Evolutionary conservation across 192 early-diverging fungal genomes (phyloP), one percentile per base, ranked within the genome.

Genomic region (Jimgerdemannia lactiflua): DNA sequence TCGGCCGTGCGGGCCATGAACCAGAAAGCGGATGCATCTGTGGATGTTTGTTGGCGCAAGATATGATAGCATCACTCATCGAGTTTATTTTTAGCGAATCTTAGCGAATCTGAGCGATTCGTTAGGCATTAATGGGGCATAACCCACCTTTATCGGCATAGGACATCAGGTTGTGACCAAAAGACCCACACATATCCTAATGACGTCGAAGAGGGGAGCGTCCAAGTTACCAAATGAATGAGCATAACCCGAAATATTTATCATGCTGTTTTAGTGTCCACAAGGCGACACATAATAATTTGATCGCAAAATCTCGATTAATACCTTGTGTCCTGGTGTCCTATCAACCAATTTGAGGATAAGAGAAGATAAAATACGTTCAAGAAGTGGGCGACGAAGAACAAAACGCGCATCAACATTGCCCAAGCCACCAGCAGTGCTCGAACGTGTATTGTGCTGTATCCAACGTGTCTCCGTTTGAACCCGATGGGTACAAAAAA

Each of bases 131-230:
- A 29, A 29, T 29, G 29, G 29, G 29, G 0, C 29, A 29, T 29
- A 29, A 71, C 4, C 70, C 78, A 39, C 66, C 75, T 19, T 59
- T 18, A 49, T 70, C 72, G 6, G 69, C 75, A 39, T 59, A 67
- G 18, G 66, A 39, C 81, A 82, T 82, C 4, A 82, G 42, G 39
- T 82, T 82, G 54, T 82, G 81, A 19, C 81, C 81, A 70, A 82
- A 73, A 11, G 81, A 72, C 14, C 67, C 78, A 39, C 75, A 79
- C 17, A 82, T 76, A 29, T 82, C 79, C 3, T 67, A 10, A 70
- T 80, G 74, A 3, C 75, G n/a, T 59, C 49, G 14, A 59, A 59
- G 14, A 10, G 14, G 14, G 14, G 14, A 10, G 49, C 49, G 49
- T 29, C 29, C 29, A 29, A 29, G 29, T 29, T 29, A 29, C 29